Percentiles rank a stretch among this genome's conserved stretches.
Evolutionary conservation across 805 yeast species (phyloP).

Genomic region (Metschnikowia cerradonensis): DNA sequence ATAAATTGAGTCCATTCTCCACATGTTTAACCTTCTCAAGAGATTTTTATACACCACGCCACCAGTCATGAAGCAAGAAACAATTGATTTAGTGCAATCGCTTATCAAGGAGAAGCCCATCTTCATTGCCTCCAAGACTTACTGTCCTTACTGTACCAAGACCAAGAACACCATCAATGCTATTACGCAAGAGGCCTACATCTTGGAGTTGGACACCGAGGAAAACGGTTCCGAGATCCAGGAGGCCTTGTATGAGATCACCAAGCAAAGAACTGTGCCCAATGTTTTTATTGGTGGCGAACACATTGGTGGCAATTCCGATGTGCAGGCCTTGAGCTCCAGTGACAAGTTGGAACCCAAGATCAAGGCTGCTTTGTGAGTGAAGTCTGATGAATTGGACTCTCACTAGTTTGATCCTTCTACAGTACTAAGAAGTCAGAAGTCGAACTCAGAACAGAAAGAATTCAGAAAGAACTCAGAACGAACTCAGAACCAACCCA

Average conservation of each 20-base stretch:
- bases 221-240: conserved; percentile 28
- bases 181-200: conserved; percentile 39
- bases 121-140: conserved; percentile 58
- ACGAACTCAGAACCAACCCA: too few species aligned
- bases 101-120: conserved; percentile 63
- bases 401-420: too few species aligned
- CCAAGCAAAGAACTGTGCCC: conserved; percentile 94
- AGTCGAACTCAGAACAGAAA: too few species aligned
- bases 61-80: conserved; percentile 56
- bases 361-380: conserved; percentile 21
- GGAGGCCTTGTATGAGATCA: conserved; percentile 43
- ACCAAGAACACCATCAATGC: conserved; percentile 20
- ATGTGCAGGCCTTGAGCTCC: conserved; percentile 58
- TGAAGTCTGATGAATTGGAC: too few species aligned
- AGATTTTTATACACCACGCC: conserved; percentile 22
- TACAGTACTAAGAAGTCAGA: too few species aligned
- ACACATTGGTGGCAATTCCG: conserved; percentile 95
- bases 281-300: conserved; percentile 85
- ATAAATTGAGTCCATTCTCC: not conserved
- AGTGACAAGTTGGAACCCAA: conserved; percentile 54
- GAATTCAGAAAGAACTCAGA: too few species aligned
- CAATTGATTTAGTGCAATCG: conserved; percentile 53
- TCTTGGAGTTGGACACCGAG: conserved; percentile 27
- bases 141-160: conserved; percentile 28
- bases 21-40: conserved; percentile 10